Evolutionary conservation across 257 asterid species (phyloP), one percentile per base, ranked within the genome.

Genomic region (Forsythia suspensa): DNA sequence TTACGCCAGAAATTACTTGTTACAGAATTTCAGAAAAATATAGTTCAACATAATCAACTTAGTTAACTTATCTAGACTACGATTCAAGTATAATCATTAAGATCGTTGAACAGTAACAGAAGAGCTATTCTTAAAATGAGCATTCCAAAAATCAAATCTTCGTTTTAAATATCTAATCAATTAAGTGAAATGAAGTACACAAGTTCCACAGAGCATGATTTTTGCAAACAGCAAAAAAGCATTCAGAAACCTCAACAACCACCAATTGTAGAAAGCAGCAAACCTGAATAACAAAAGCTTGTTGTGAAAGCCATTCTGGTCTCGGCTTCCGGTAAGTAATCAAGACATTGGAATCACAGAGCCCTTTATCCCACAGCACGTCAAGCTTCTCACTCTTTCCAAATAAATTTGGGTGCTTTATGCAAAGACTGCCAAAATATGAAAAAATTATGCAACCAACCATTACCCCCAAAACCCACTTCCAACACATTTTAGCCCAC

Each of bases 301-400:
- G 97, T 81, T 92, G 98, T 29, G 96, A 78, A 78, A 93, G 97
- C 97, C 97, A 91, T 70, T 92, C 97, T 0, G 98, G 96, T 67
- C 91, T 87, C 16, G 99, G 97, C 87, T 95, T 95, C 85, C 96
- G 88, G 80, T 88, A 92, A 46, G 98, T 91, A 74, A 94, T 79
- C 86, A 88, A 85, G 72, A 96, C 66, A 81, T 90, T 94, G 82
- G 98, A 94, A 88, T 96, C 97, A 82, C 95, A 94, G 6, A 96
- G 91, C 55, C 99, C 99, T 85, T 96, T 96, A 77, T 96, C 98
- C 92, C 97, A 96, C 84, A 86, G 86, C 77, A 96, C 84, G 85
- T 94, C 97, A 57, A 96, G 97, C 93, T 96, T 96, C 90, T 96
- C 99, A 57, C 98, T 88, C 85, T 91, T 94, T 75, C 99, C 99